A percentile compares a stretch with the other conserved stretches of the same genome.
Conservation (phyloP, 1,284 basidiomycete genomes). For the Apiotrichum brassicae region DNA sequence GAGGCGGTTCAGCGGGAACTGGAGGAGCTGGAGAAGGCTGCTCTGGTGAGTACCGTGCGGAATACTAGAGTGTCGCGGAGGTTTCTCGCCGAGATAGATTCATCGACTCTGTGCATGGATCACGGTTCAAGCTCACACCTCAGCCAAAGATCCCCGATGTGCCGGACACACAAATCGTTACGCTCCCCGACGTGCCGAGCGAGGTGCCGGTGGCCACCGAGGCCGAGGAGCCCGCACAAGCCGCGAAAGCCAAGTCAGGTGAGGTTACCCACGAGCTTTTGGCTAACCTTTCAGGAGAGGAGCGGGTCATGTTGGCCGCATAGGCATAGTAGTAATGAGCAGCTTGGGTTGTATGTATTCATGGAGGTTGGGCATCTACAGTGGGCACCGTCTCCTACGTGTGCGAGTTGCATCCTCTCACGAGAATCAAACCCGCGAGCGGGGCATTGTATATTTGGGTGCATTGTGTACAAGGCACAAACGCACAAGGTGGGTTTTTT, state of each 20-base stretch:
- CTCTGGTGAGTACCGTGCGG: slow-evolving; percentile 37
- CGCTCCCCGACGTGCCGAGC: slow-evolving; percentile 53
- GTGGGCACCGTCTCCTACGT: too few relatives aligned
- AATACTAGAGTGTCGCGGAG: too few relatives aligned
- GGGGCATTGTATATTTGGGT: too few relatives aligned
- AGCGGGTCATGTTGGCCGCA: slow-evolving; percentile 51
- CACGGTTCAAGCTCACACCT: background rate
- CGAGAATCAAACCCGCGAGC: too few relatives aligned
- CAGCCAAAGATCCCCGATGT: slow-evolving; percentile 33
- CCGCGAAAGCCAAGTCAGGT: background rate
- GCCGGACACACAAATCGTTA: slow-evolving; percentile 32
- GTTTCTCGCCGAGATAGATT: background rate
- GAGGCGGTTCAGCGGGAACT: slow-evolving; percentile 85
- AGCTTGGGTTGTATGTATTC: background rate
- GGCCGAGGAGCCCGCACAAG: slow-evolving; percentile 1
- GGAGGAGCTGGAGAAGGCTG: slow-evolving; percentile 58
- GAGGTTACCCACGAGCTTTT: too few relatives aligned
- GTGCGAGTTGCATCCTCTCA: too few relatives aligned
- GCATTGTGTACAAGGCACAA: too few relatives aligned
- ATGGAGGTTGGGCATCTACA: too few relatives aligned
- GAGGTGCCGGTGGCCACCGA: slow-evolving; percentile 45
- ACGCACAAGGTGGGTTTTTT: too few relatives aligned
- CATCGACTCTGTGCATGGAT: background rate
- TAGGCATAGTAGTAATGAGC: slow-evolving; percentile 22
- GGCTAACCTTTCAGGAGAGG: too few relatives aligned